Base-by-base conservation (phyloP, 169 alveolate genomes). In the Plasmodium berghei region DNA sequence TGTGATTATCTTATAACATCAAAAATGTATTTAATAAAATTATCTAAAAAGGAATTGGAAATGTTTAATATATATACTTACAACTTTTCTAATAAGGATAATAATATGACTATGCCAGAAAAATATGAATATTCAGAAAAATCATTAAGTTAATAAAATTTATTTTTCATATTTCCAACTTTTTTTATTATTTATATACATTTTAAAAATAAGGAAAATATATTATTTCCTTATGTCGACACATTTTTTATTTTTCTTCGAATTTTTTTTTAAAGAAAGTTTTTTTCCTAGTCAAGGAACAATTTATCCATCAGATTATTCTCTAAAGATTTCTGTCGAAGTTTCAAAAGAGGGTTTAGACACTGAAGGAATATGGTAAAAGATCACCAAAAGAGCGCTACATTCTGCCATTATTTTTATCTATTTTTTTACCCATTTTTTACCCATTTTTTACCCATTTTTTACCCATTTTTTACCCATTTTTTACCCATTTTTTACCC, bases 1-100 rank as follows among this genome's bases (percentile, higher is more conserved):
- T 74, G 88, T n/a, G 88, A 74, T 24, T 74, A 74, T 24, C 55
- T 55, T 14, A 74, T 74, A 48, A 74, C 88, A 20, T 62, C 88
- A 1, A 74, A 74, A 34, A 74, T 74, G 88, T 74, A 74, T 42
- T 55, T 74, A 26, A 20, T 74, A 55, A 74, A 74, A 63, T 40
- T 74, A 20, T 16, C 71, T 22, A 61, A 59, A 1, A 67, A 74
- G 9, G 88, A 74, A 34, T 16, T 74, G n/a, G 55, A 61, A 45
- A 74, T 46, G 63, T 74, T 74, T 54, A 59, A 74, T 24, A 74
- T 74, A 16, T n/a, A 74, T 26, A 49, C 58, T 24, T 62, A 74
- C 40, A 73, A 73, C 24, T 62, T 74, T 62, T 10, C n/a, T 14
- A 74, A 62, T 54, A 74, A 74, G 26, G 63, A 74, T 73, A 74